Base-by-base conservation (phyloP, 306 rosid genomes). In the Urtica urens region DNA sequence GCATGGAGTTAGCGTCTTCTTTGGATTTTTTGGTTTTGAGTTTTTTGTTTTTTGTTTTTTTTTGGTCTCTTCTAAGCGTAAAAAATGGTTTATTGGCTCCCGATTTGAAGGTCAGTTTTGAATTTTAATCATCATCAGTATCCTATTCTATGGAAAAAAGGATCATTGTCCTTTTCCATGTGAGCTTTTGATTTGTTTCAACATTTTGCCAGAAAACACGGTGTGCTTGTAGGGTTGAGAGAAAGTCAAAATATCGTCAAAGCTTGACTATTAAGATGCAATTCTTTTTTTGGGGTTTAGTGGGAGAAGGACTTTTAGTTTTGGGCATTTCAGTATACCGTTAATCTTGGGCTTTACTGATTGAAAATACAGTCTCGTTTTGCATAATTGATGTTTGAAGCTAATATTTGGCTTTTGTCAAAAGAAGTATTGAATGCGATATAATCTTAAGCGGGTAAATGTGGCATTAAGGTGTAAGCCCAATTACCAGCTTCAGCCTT, bases 181-280 rank as follows among this genome's bases (percentile, higher is more conserved):
- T 38, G 10, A 8, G 11, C 49, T 55, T 52, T 4, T 19, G n/a
- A n/a, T 10, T 35, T 13, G 40, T 28, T 68, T 46, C 35, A 67
- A 50, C 55, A 5, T 20, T 47, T 49, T 34, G 20, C 39, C 44
- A 3, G 43, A 25, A 3, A 49, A 3, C 49, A 20, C 53, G 63
- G 63, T 43, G 21, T 39, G 25, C 72, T 67, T 46, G 16, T 53
- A n/a, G 64, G 38, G 35, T 46, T 62, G 57, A 18, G 46, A 41
- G 1, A 3, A 22, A 19, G 22, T 40, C 20, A 15, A 6, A 15
- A 15, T n/a, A 40, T 40, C 2, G 4, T 35, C n/a, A n/a, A n/a
- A n/a, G n/a, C n/a, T n/a, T n/a, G n/a, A n/a, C n/a, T n/a, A n/a
- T n/a, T n/a, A n/a, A n/a, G n/a, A n/a, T n/a, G n/a, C n/a, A n/a